Conservation (phyloP, 768 basidiomycete species). For the Termitomyces eurrhizus region DNA sequence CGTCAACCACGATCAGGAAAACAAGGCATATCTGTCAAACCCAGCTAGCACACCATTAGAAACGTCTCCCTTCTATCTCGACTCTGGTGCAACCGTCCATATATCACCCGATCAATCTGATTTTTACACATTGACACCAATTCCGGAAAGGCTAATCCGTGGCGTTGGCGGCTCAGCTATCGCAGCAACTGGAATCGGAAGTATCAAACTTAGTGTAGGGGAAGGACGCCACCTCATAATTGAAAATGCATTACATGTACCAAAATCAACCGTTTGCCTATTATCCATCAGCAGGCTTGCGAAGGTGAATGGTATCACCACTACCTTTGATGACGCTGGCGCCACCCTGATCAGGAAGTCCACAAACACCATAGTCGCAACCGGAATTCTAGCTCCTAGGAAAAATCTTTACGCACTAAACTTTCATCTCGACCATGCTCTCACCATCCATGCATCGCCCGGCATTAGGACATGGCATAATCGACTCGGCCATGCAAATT, state of each 20-base stretch:
- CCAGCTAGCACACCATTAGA: neutral
- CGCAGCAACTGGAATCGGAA: no score
- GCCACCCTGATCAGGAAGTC: no score
- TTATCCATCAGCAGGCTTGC: no score
- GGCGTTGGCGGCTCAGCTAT: no score
- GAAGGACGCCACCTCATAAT: no score
- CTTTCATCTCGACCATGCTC: no score
- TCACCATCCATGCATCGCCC: neutral
- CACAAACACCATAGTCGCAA: neutral
- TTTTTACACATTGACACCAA: no score
- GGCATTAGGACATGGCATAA: neutral
- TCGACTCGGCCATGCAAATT: neutral
- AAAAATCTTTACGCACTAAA: neutral
- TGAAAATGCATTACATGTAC: no score
- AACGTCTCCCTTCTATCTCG: neutral
- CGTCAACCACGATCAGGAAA: no score
- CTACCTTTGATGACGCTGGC: no score
- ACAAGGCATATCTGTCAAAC: neutral
- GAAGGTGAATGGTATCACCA: no score
- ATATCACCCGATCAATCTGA: neutral
- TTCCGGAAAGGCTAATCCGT: neutral
- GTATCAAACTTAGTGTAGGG: neutral
- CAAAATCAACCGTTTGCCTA: no score
- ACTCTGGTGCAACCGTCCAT: neutral
- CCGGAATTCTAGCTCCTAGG: neutral